These are phyloP conservation scores for Fonsecaea multimorphosa DNA, from an alignment of 2,329 filamentous ascomycete genomes.

Conservation along the genomic window DNA sequence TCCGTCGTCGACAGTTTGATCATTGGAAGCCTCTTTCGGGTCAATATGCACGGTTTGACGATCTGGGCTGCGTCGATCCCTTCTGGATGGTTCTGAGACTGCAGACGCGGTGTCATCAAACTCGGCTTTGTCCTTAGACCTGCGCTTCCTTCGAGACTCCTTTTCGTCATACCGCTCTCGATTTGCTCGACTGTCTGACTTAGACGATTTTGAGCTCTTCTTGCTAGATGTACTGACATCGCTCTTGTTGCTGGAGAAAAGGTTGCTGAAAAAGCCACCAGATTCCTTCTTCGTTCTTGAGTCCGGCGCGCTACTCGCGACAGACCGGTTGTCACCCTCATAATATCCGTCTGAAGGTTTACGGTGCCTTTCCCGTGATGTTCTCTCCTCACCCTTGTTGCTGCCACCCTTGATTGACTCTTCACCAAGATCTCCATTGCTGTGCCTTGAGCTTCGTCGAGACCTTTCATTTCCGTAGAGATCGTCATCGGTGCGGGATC, in stretches of 20 bases:
- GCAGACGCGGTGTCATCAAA: slow-evolving; percentile 23
- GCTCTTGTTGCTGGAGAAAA: slow-evolving; percentile 43
- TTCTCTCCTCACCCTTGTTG: slow-evolving; percentile 43
- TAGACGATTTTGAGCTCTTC: slow-evolving; percentile 43
- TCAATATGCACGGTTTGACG: slow-evolving; percentile 32
- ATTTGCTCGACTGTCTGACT: slow-evolving; percentile 47
- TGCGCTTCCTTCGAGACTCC: slow-evolving; percentile 43
- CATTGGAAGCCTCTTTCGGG: slow-evolving; percentile 45
- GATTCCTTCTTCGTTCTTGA: slow-evolving; percentile 42
- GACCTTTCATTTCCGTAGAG: slow-evolving; percentile 41
- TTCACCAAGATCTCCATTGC: slow-evolving; percentile 46
- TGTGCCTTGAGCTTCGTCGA: slow-evolving; percentile 43
- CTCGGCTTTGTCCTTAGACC: slow-evolving; percentile 29
- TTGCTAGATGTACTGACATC: slow-evolving; percentile 38
- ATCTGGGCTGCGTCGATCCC: slow-evolving; percentile 23
- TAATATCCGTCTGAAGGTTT: slow-evolving; percentile 38
- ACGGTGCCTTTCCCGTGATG: slow-evolving; percentile 43
- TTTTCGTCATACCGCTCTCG: slow-evolving; percentile 47
- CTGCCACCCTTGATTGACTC: slow-evolving; percentile 46
- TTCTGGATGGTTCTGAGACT: slow-evolving; percentile 20
- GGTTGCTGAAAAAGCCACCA: slow-evolving; percentile 46
- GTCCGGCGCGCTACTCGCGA: slow-evolving; percentile 22
- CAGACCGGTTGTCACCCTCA: slow-evolving; percentile 30
- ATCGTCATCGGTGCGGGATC: slow-evolving; percentile 34
- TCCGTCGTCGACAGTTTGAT: slow-evolving; percentile 37